Base-by-base conservation (phyloP, 2,329 filamentous ascomycete genomes). In the Albifimbria verrucaria region DNA sequence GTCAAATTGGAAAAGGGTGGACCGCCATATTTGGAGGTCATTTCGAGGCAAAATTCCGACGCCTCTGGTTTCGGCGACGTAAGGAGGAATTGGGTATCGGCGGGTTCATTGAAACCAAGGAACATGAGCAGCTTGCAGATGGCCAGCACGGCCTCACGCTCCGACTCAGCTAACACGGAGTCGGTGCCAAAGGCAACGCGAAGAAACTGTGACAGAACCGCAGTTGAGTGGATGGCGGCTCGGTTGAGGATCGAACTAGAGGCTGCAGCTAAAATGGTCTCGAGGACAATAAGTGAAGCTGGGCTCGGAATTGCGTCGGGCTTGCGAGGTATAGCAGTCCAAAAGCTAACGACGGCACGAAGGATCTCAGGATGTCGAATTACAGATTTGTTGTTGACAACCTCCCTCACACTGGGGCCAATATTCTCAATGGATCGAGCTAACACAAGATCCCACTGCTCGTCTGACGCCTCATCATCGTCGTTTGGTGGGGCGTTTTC, bases 1-100 rank as follows among this genome's bases (percentile, higher is more conserved):
- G 67, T 99, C 94, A 70, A 99, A 97, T 62, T 97, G 92, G 60
- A 99, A 88, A 90, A 92, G 0, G 92, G 84, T 6, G 94, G 91
- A 15, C 85, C 83, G 58, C 87, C 86, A 54, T 93, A 91, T 48
- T 79, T 79, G 57, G 86, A 85, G 59, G 95, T 83, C 66, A 89
- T 87, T 50, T 85, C 80, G 20, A 96, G 76, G 57, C 79, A 83
- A 64, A 96, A 94, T 48, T 87, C 82, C 12, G 89, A 80, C 1
- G 82, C 78, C 47, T 74, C 72, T 7, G 77, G 61, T 2, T 80
- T 78, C 9, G 79, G 70, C 24, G 74, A 77, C 12, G 78, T 76
- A 36, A 87, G 68, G 25, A 99, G 78, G 55, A 87, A 85, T 63
- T 92, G 87, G 17, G 90, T 90, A 74, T 97, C 92, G 45, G 90